A percentile compares a stretch with the other conserved stretches of the same genome.
Conservation (phyloP, 1,284 basidiomycete genomes). For the Microbotryomycetes sp. region DNA sequence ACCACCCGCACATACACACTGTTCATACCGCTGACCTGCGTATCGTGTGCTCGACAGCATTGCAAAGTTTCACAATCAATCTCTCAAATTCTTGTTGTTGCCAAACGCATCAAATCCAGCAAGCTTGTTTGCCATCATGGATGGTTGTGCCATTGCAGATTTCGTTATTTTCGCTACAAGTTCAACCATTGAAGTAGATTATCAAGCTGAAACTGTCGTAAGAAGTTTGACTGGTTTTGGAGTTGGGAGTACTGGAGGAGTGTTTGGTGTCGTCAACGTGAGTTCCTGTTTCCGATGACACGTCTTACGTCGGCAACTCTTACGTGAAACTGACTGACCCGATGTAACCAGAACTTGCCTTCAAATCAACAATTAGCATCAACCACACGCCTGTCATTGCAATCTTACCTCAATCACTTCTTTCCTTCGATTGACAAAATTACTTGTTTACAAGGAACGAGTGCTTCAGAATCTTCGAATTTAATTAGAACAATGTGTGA, state of each 20-base stretch:
- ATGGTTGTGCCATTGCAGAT: conserved; percentile 82
- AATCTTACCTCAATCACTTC: conserved; percentile 93
- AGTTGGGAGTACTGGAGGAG: conserved; percentile 60
- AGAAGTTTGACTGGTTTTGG: conserved; percentile 56
- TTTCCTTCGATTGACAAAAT: conserved; percentile 68
- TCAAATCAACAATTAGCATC: conserved; percentile 20
- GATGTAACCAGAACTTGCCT: conserved; percentile 52
- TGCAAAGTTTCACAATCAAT: conserved; percentile 29
- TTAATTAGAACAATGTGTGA: conserved; percentile 70
- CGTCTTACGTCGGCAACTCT: conserved; percentile 45
- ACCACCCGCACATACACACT: conserved; percentile 46
- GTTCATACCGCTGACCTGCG: not conserved
- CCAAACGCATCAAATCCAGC: conserved; percentile 14
- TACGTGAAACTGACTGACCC: conserved; percentile 33
- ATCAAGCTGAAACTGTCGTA: conserved; percentile 84
- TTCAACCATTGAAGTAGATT: conserved; percentile 69
- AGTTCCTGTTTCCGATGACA: conserved; percentile 35
- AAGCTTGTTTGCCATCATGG: conserved; percentile 66
- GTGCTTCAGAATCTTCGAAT: conserved; percentile 58
- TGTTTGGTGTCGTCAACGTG: conserved; percentile 58
- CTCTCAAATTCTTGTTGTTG: conserved; percentile 21
- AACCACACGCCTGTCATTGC: conserved; percentile 70
- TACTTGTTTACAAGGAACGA: conserved; percentile 41
- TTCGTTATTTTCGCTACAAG: conserved; percentile 84
- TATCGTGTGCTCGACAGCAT: conserved; percentile 13